A percentile compares a stretch with the other conserved stretches of the same genome.
phyloP scores from a whole-genome alignment of 257 asterid species.

The Thymus mandschuricus region DNA sequence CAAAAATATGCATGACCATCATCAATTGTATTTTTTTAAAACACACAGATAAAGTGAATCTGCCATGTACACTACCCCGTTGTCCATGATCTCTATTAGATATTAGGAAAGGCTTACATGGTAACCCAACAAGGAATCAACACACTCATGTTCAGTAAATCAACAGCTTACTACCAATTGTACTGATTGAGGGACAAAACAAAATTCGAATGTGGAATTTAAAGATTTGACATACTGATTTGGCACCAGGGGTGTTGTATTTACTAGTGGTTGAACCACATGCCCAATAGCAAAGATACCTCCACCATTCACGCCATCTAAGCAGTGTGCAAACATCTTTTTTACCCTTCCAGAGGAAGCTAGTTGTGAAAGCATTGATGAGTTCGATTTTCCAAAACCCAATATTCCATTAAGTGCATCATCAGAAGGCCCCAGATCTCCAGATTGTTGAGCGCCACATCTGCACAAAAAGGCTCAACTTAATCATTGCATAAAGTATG shows the following conservation, averaged over 20 bases:
- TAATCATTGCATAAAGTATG: constrained; percentile 4
- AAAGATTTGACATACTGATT: constrained; percentile 68
- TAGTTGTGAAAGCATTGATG: constrained; percentile 96
- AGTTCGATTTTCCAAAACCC: constrained; percentile 95
- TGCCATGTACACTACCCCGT: constrained; percentile 18
- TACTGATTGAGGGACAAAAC: constrained; percentile 8
- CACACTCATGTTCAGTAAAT: constrained; percentile 22
- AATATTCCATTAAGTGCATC: constrained; percentile 97
- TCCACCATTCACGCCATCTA: constrained; percentile 97
- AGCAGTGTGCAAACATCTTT: constrained; percentile 98
- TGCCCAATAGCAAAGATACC: constrained; percentile 99
- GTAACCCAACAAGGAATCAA: constrained; percentile 2
- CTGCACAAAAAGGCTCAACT: constrained; percentile 49
- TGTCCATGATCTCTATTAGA: constrained; percentile 25
- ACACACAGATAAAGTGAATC: constrained; percentile 11
- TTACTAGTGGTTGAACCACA: constrained; percentile 96
- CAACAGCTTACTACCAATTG: constrained; percentile 24
- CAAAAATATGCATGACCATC: constrained; percentile 6
- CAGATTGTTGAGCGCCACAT: constrained; percentile 93
- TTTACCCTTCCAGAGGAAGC: constrained; percentile 89
- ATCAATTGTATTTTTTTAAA: background rate
- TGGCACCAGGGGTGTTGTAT: constrained; percentile 81
- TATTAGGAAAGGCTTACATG: constrained; percentile 21
- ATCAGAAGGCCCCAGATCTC: constrained; percentile 75
- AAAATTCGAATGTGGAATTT: constrained; percentile 26